Base-by-base conservation (phyloP, 352 stramenopile species). In the Phytophthora lateralis region DNA sequence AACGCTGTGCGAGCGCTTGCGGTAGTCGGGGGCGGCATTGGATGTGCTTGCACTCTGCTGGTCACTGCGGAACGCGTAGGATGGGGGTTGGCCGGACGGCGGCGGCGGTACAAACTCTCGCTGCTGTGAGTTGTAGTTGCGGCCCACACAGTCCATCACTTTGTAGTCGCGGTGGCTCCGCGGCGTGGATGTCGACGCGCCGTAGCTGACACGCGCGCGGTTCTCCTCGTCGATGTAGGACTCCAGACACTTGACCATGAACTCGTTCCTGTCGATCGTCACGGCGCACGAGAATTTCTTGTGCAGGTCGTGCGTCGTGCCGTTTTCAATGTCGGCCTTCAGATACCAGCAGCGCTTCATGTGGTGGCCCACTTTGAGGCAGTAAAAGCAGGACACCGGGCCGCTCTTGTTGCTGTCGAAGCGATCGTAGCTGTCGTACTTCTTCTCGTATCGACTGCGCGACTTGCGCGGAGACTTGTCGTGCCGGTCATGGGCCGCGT, bases 341-440 rank as follows among this genome's bases (percentile, higher is more conserved):
- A 82, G 42, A 39, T 70, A 82, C 74, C 74, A 80, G 51, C 71
- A 82, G 15, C 53, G 46, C 29, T 63, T 71, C 49, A 80, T 67
- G 37, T 68, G 51, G 37, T 82, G 74, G 2, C 71, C 74, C 34
- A 73, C 29, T 62, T 76, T 80, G 11, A 80, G 55, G 26, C 74
- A 82, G 26, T 80, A 82, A 43, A 76, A 82, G 47, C 74, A 82
- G 21, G 56, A 66, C 24, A 65, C 43, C 10, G 34, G 53, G 6
- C 73, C 60, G 10, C 37, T 50, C 17, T 59, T 46, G 3, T 47
- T 53, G 49, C 38, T 61, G 35, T 66, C 24, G 43, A 45, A 53
- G 43, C 26, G 21, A 12, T 45, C 54, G 34, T 52, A 46, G 18
- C 34, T 26, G n/a, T 66, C 57, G 57, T 66, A 63, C 18, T 62